These are phyloP conservation scores for Marasmius sp. DNA, from an alignment of 1,284 basidiomycete genomes.

Conservation along the genomic window DNA sequence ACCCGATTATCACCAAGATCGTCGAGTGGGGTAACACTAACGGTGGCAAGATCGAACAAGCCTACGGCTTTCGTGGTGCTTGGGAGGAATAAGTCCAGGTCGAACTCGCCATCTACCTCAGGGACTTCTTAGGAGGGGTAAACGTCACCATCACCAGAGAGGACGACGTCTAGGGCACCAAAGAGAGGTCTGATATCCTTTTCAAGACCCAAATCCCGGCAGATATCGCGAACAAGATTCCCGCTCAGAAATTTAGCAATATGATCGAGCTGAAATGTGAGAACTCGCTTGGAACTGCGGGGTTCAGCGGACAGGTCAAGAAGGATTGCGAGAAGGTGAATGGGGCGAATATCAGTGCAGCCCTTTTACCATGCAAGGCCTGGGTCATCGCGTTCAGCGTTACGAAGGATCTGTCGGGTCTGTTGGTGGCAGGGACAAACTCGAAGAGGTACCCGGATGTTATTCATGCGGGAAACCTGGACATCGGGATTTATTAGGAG, in stretches of 20 bases:
- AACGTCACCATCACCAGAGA: not conserved
- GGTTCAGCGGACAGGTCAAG: not conserved
- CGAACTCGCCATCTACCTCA: not conserved
- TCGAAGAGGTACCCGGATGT: not conserved
- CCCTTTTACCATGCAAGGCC: conserved; percentile 2
- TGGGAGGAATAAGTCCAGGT: not conserved
- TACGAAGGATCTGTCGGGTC: conserved; percentile 2
- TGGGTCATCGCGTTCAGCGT: conserved; percentile 5
- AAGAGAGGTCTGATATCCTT: conserved; percentile 3
- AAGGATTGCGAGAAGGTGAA: conserved; percentile 2
- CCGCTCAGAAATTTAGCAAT: too few species aligned
- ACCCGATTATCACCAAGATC: not conserved
- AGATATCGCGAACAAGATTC: not conserved
- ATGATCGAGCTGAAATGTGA: conserved; percentile 7
- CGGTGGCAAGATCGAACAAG: not conserved
- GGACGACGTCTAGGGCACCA: conserved; percentile 3
- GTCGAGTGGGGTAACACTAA: not conserved
- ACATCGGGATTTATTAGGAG: not conserved
- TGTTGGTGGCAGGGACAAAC: not conserved
- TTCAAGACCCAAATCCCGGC: not conserved
- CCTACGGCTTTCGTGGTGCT: not conserved
- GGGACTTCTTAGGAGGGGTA: not conserved
- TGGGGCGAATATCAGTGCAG: not conserved
- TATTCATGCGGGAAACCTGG: not conserved
- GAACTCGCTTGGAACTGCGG: not conserved